These are phyloP conservation scores for Ceratocystis destructans DNA, from an alignment of 2,329 filamentous ascomycete species.

Conservation along the genomic window DNA sequence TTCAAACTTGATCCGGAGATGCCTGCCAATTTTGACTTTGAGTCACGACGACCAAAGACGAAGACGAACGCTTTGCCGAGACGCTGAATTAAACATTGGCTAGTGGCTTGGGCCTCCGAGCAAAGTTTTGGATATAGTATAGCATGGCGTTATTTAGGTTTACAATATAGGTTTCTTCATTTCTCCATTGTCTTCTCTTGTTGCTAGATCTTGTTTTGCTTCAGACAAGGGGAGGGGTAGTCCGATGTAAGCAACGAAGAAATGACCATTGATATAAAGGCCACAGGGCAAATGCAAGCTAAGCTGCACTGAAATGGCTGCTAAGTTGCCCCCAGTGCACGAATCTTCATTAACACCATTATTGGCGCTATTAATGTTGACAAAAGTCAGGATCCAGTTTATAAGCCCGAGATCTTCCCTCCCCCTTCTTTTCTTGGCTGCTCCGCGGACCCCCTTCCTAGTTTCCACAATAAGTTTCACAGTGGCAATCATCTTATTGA, in stretches of 20 bases:
- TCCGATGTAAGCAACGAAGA: too few species aligned
- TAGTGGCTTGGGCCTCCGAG: too few species aligned
- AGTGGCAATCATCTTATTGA: not conserved
- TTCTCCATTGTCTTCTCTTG: not conserved
- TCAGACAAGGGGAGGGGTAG: too few species aligned
- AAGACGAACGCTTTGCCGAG: not conserved
- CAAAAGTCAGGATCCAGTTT: not conserved
- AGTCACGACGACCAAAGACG: conserved; percentile 21
- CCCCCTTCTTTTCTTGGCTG: not conserved
- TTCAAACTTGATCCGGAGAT: conserved; percentile 34
- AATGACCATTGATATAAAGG: too few species aligned
- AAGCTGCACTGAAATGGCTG: too few species aligned
- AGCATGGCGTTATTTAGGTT: conserved; percentile 1
- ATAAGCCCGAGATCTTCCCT: not conserved
- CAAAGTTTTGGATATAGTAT: not conserved
- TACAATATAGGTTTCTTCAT: not conserved
- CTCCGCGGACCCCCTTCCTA: not conserved
- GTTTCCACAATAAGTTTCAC: conserved; percentile 2
- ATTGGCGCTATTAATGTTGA: not conserved
- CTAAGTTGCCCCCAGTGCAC: too few species aligned
- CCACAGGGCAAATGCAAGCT: too few species aligned
- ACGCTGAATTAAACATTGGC: not conserved
- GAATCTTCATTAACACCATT: too few species aligned
- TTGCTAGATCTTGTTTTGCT: too few species aligned
- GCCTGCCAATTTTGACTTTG: conserved; percentile 33